A percentile compares a stretch with the other conserved stretches of the same genome.
These are phyloP conservation scores for Aspergillus sp. DNA, from an alignment of 2,329 filamentous ascomycete species.

Conservation along the genomic window DNA sequence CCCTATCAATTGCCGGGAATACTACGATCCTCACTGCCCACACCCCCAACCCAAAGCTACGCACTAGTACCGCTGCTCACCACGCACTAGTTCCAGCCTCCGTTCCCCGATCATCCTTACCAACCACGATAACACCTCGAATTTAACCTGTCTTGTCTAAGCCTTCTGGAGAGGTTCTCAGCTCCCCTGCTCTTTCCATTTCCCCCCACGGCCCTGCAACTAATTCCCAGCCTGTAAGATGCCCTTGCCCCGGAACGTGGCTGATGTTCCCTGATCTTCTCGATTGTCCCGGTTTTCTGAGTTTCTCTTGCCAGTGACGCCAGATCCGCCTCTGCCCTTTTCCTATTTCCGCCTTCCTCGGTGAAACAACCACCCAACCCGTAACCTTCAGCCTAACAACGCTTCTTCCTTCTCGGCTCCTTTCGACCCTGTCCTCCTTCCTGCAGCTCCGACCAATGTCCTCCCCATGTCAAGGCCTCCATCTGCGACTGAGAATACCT, in stretches of 20 bases:
- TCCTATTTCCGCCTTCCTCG: conserved; percentile 12
- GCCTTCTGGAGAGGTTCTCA: not conserved
- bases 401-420: conserved; percentile 16
- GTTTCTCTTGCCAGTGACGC: conserved; percentile 26
- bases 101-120: conserved; percentile 7
- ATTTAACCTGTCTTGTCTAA: not conserved
- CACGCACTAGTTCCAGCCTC: not conserved
- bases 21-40: not conserved
- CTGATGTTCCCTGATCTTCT: conserved; percentile 20
- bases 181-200: conserved; percentile 1
- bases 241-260: conserved; percentile 31
- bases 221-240: conserved; percentile 34
- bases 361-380: conserved; percentile 21
- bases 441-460: conserved; percentile 49
- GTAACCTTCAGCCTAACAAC: conserved; percentile 15
- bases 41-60: too few relatives aligned
- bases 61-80: not conserved
- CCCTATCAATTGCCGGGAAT: too few relatives aligned
- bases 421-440: conserved; percentile 21
- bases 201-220: conserved; percentile 6
- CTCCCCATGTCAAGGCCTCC: conserved; percentile 53
- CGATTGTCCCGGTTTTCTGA: conserved; percentile 14
- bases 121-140: conserved; percentile 5
- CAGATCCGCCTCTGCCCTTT: conserved; percentile 23
- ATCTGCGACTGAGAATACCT: conserved; percentile 45